Evolutionary conservation across 371 early-diverging fungal species (phyloP).

Genomic region (Mucor racemosus): DNA sequence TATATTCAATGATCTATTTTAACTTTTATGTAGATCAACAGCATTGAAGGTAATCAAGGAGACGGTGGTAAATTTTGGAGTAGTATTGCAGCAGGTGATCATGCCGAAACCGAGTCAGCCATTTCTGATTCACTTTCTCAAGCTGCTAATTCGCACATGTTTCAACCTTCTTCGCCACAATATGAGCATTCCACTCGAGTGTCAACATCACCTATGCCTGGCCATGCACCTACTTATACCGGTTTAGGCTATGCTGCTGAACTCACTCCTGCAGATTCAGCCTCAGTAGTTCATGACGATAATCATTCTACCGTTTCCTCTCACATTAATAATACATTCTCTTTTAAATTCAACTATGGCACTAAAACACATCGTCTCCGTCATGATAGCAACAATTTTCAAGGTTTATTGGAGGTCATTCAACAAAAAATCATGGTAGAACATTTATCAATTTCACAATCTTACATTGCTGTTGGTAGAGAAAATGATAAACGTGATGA

Average conservation of each 20-base stretch:
- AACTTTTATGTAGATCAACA: conserved; percentile 29
- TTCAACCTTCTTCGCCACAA: conserved; percentile 29
- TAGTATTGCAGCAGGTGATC: conserved; percentile 44
- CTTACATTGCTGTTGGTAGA: conserved; percentile 18
- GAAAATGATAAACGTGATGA: conserved; percentile 19
- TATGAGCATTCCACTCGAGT: conserved; percentile 5
- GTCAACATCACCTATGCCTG: conserved; percentile 27
- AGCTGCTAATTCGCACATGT: conserved; percentile 43
- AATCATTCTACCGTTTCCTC: conserved; percentile 32
- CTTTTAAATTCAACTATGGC: conserved; percentile 79
- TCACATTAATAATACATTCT: conserved; percentile 47
- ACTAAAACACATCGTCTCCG: conserved; percentile 79
- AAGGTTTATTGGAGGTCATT: conserved; percentile 55
- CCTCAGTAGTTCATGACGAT: conserved; percentile 40
- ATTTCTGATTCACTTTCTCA: conserved; percentile 57
- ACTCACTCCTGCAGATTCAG: conserved; percentile 37
- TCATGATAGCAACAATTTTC: conserved; percentile 54
- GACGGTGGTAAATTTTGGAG: conserved; percentile 60
- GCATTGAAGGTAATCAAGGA: conserved; percentile 50
- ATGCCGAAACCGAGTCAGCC: conserved; percentile 51
- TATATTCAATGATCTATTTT: not conserved
- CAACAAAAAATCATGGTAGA: conserved; percentile 39
- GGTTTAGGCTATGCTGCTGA: conserved; percentile 42
- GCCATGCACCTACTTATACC: conserved; percentile 31
- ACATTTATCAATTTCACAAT: conserved; percentile 33